Evolutionary conservation across 2,329 filamentous ascomycete species (phyloP), one percentile per base, ranked within the genome.

Genomic region (Periglandula ipomoeae): DNA sequence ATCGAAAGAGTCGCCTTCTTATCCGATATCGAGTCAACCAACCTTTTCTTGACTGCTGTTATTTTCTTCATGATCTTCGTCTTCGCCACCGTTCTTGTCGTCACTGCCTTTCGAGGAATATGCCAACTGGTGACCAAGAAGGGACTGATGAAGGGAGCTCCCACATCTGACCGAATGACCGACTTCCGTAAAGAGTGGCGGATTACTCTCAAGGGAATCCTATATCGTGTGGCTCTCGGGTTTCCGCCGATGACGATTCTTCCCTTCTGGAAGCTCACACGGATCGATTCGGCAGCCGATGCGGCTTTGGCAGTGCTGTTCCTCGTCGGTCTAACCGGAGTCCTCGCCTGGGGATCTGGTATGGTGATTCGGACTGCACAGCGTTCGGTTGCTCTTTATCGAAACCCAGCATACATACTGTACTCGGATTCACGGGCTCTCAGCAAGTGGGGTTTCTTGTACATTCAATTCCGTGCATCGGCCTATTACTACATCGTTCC

Each of bases 381-480:
- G 62, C 85, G 87, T 57, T 95, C 89, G 27, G 85, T 94, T 55
- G 70, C 78, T 48, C 87, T 95, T 81, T 89, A 95, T 76, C 89
- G 89, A 70, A 95, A 95, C 71, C 89, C 89, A 22, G 89, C 89
- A 22, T 95, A 95, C 68, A 95, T 95, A 58, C 82, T 96, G 52
- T 96, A 93, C 71, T 95, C 90, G 4, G 89, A 96, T 60, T 89
- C 89, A n/a, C 78, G 87, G 53, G 84, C 86, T 48, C 78, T 96
- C 55, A 95, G 95, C 78, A 94, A 95, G 70, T 95, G 89, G 89
- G 90, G 90, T 24, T 95, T 95, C 74, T 78, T 96, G 55, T 96
- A 96, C 64, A 88, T 96, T 38, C 89, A 95, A 66, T 95, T 94
- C 76, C 87, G 90, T 60, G 90, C 90, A 34, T 90, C 89, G 2